Percentiles rank a stretch among this genome's conserved stretches.
Evolutionary conservation across 768 basidiomycete genomes (phyloP).

Genomic region (Auricularia sp.): DNA sequence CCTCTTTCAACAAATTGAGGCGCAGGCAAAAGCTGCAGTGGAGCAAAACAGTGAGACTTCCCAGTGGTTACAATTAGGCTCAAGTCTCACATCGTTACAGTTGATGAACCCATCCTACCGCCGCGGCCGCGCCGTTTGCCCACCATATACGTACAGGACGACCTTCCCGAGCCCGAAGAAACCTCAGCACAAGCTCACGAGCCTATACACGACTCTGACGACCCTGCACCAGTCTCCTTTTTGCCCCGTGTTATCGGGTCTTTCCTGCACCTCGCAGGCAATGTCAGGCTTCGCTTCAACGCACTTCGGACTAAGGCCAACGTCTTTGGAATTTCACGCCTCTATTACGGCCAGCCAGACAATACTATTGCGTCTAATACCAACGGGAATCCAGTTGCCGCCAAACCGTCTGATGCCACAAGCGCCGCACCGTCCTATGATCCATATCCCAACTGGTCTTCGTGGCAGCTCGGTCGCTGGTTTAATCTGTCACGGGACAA

Average conservation of each 20-base stretch:
- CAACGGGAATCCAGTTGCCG: too few species aligned
- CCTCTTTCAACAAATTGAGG: too few species aligned
- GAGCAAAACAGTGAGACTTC: too few species aligned
- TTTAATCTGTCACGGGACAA: neutral
- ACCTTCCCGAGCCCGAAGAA: neutral
- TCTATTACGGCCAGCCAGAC: neutral
- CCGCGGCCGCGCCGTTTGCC: neutral
- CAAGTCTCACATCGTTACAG: neutral
- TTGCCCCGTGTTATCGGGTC: too few species aligned
- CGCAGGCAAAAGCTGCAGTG: too few species aligned
- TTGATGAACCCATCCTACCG: neutral
- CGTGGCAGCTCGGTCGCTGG: neutral
- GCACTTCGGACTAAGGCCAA: neutral
- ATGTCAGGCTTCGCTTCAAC: neutral
- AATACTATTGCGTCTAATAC: too few species aligned
- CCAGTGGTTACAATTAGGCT: too few species aligned
- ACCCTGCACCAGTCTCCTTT: too few species aligned
- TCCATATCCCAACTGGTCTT: neutral
- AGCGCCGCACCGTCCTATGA: neutral
- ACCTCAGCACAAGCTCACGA: too few species aligned
- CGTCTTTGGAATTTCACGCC: neutral
- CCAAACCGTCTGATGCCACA: neutral
- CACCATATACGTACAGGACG: neutral
- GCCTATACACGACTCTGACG: too few species aligned
- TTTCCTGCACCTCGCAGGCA: too few species aligned